Conservation (phyloP, 2,329 filamentous ascomycete genomes). For the Emericellopsis cladophorae region DNA sequence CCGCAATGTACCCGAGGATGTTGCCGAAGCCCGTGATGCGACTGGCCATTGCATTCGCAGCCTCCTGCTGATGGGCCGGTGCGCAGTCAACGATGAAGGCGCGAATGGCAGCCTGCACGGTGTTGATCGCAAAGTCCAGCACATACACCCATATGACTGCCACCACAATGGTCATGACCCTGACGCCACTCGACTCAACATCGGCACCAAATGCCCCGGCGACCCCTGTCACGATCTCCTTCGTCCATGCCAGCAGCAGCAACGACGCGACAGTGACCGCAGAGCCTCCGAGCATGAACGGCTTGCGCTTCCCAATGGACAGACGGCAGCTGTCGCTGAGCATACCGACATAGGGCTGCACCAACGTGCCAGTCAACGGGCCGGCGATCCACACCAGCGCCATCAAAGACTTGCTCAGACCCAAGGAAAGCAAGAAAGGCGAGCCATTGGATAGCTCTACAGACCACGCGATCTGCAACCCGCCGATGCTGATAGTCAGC, state of each 20-base stretch:
- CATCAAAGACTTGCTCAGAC: conserved; percentile 71
- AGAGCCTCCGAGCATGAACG: conserved; percentile 65
- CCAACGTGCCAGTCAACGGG: conserved; percentile 63
- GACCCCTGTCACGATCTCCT: conserved; percentile 56
- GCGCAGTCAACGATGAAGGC: conserved; percentile 91
- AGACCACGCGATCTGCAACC: conserved; percentile 89
- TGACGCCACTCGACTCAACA: conserved; percentile 49
- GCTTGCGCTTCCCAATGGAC: conserved; percentile 66
- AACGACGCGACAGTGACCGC: conserved; percentile 54
- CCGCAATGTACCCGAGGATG: conserved; percentile 79
- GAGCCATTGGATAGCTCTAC: conserved; percentile 91
- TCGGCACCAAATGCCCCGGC: conserved; percentile 60
- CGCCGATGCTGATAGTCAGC: conserved; percentile 76
- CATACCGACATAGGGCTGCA: conserved; percentile 76
- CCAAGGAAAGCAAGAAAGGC: conserved; percentile 67
- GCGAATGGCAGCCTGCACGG: conserved; percentile 84
- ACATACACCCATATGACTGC: conserved; percentile 83
- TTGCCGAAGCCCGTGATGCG: conserved; percentile 79
- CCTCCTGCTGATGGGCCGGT: conserved; percentile 84
- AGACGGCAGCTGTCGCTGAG: conserved; percentile 66
- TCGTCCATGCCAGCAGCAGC: conserved; percentile 61
- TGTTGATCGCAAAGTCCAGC: conserved; percentile 91
- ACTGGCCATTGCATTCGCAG: conserved; percentile 89
- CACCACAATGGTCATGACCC: conserved; percentile 56
- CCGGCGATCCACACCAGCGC: conserved; percentile 78